Evolutionary conservation across 2,329 filamentous ascomycete species (phyloP), one percentile per base, ranked within the genome.

Genomic region (Gaeumannomyces tritici): DNA sequence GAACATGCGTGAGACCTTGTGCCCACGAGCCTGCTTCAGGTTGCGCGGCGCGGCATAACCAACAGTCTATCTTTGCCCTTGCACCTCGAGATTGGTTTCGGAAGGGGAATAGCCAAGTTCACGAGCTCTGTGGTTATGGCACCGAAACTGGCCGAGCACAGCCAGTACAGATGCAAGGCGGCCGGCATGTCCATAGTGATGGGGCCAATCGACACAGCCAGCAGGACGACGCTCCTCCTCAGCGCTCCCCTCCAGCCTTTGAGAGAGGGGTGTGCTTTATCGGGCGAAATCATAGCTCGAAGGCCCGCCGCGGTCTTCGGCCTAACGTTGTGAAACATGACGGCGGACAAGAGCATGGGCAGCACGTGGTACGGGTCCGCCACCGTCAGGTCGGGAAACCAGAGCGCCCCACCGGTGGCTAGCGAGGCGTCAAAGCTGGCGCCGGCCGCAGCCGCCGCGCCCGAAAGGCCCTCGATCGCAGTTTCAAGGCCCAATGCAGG

Each of bases 381-480:
- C 33, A 69, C 77, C 8, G 78, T 79, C 28, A 86, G 75, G 65
- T 86, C 79, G 2, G 76, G 73, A 67, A 85, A 84, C 82, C 83
- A 85, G 21, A 85, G 73, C 55, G 75, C 77, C 29, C 83, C 83
- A 6, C 80, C 83, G 0, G 78, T 74, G 0, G 73, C 68, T n/a
- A 86, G 67, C 1, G 75, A 74, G 3, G 75, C 70, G 56, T 67
- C 61, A 12, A 65, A 3, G n/a, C 21, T n/a, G 21, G 6, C 12
- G 21, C 1, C 9, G 2, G 59, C 6, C 55, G 56, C 27, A 7
- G 55, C 11, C 11, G 56, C 24, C 21, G 60, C 57, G 24, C 55
- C 61, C 26, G 42, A 26, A 7, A 61, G 18, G 18, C 18, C 18
- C 42, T 7, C 42, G 18, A 21, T 8, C 18, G 18, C 42, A 7